A percentile compares a stretch with the other conserved stretches of the same genome.
These are phyloP conservation scores for Candida sphagnicola DNA, from an alignment of 805 yeast species.

Conservation along the genomic window DNA sequence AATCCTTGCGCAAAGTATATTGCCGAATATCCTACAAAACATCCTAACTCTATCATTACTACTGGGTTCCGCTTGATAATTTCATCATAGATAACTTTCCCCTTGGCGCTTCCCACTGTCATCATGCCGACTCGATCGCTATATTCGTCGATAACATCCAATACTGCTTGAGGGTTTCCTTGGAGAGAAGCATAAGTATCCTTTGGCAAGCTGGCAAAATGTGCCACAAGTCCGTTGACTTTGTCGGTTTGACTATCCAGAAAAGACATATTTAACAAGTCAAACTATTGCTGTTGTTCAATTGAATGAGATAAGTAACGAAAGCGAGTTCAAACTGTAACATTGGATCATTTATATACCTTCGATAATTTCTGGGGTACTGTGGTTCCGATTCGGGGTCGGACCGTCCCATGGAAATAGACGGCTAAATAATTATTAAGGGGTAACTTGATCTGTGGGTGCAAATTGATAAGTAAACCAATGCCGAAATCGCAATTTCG, in stretches of 20 bases:
- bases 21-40: conserved; percentile 36
- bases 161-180: conserved; percentile 29
- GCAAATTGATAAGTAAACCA: too few species aligned
- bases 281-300: not conserved
- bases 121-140: conserved; percentile 17
- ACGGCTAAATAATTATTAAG: too few species aligned
- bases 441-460: too few species aligned
- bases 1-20: conserved; percentile 27
- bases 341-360: too few species aligned
- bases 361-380: too few species aligned
- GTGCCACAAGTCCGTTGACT: conserved; percentile 22
- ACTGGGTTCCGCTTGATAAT: conserved; percentile 20
- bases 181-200: conserved; percentile 16
- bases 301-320: not conserved
- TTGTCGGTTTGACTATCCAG: conserved; percentile 9
- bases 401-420: too few species aligned
- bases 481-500: too few species aligned
- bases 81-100: conserved; percentile 19
- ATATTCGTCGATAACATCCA: conserved; percentile 27
- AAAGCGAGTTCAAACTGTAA: too few species aligned
- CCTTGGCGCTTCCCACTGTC: conserved; percentile 31
- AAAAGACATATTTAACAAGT: not conserved
- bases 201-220: conserved; percentile 19
- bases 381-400: too few species aligned
- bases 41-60: conserved; percentile 29